Evolutionary conservation across 2,329 filamentous ascomycete species (phyloP).

Genomic region (Penicillium polonicum): DNA sequence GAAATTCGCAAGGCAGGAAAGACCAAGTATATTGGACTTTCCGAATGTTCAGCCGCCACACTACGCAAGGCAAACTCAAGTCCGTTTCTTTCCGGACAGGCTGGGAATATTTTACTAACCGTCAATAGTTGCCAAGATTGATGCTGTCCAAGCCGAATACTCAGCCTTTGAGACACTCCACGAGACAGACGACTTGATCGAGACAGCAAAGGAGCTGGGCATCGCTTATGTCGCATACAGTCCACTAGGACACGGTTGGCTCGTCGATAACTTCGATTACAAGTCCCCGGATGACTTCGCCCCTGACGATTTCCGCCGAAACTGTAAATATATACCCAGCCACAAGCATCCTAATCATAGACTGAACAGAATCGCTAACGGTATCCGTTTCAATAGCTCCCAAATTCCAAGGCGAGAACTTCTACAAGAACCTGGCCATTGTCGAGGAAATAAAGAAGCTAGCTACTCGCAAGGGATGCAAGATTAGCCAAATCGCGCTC

Average conservation of each 20-base stretch:
- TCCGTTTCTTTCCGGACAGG: conserved; percentile 18
- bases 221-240: conserved; percentile 50
- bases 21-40: conserved; percentile 52
- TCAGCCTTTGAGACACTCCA: conserved; percentile 46
- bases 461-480: conserved; percentile 37
- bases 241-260: conserved; percentile 50
- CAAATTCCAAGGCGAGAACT: conserved; percentile 46
- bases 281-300: conserved; percentile 50
- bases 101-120: conserved; percentile 8
- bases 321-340: conserved; percentile 24
- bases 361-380: background rate
- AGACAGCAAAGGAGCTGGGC: conserved; percentile 43
- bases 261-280: conserved; percentile 47
- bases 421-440: conserved; percentile 46
- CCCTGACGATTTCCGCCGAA: conserved; percentile 43
- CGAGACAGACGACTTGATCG: conserved; percentile 43
- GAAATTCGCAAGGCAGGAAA: conserved; percentile 48
- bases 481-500: conserved; percentile 39
- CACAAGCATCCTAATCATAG: background rate
- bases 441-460: conserved; percentile 46
- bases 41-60: conserved; percentile 48
- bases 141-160: conserved; percentile 50
- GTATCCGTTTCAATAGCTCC: conserved; percentile 12
- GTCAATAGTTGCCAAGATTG: conserved; percentile 46
- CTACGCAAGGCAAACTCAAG: conserved; percentile 47